Evolutionary conservation across 2,329 filamentous ascomycete genomes (phyloP).

Genomic region (Ilyonectria mors-panacis): DNA sequence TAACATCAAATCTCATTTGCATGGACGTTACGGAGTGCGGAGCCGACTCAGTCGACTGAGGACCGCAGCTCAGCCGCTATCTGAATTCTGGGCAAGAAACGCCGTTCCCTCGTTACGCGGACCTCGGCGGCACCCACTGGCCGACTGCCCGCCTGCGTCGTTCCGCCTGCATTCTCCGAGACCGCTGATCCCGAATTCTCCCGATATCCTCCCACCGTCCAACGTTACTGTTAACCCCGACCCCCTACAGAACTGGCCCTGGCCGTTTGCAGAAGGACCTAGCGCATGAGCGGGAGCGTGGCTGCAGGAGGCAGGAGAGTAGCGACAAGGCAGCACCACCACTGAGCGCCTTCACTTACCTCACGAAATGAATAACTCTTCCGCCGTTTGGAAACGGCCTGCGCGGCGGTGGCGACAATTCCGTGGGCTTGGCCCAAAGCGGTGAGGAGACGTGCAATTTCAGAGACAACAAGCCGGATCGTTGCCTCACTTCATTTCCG

Average conservation of each 20-base stretch:
- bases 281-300: constrained; percentile 40
- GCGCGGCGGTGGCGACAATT: constrained; percentile 13
- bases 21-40: constrained; percentile 38
- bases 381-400: constrained; percentile 25
- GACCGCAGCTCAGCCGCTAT: constrained; percentile 25
- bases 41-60: constrained; percentile 35
- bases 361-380: constrained; percentile 45
- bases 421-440: constrained; percentile 31
- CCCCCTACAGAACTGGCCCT: constrained; percentile 29
- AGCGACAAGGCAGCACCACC: constrained; percentile 21
- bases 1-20: constrained; percentile 32
- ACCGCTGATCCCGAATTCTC: constrained; percentile 36
- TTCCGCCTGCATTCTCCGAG: constrained; percentile 35
- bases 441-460: constrained; percentile 38
- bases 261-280: constrained; percentile 39
- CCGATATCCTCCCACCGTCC: constrained; percentile 26
- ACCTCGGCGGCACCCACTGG: constrained; percentile 27
- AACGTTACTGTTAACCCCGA: constrained; percentile 34
- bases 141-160: constrained; percentile 2
- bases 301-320: constrained; percentile 37
- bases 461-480: constrained; percentile 32
- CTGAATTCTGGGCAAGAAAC: constrained; percentile 41
- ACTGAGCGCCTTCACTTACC: constrained; percentile 38
- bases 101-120: constrained; percentile 28
- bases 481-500: constrained; percentile 36